Conservation (phyloP, 2,329 filamentous ascomycete genomes). For the Sporothrix brunneoviolacea region DNA sequence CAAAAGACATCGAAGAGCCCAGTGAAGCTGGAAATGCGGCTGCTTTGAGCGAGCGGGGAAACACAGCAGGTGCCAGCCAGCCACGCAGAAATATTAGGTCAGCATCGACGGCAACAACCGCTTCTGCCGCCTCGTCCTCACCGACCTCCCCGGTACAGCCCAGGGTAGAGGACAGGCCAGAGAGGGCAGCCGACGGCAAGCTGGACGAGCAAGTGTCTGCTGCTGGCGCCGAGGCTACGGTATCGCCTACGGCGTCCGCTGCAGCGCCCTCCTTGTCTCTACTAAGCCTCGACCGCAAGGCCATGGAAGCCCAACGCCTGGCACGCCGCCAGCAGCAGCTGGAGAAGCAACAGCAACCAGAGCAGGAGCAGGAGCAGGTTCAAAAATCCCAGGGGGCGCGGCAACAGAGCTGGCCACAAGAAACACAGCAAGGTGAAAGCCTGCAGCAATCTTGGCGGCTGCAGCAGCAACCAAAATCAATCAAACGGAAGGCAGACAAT, state of each 20-base stretch:
- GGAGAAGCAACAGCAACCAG: constrained; percentile 6
- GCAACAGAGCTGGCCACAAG: no score
- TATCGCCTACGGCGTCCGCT: no score
- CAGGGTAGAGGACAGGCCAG: background rate
- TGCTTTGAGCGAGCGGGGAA: no score
- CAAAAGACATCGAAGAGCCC: background rate
- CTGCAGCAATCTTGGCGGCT: constrained; percentile 2
- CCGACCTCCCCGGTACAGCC: constrained; percentile 5
- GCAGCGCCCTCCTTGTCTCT: constrained; percentile 27
- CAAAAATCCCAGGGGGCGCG: background rate
- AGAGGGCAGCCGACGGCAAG: background rate
- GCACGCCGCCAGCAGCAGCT: constrained; percentile 56
- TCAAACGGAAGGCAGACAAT: constrained; percentile 10
- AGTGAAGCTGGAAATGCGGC: no score
- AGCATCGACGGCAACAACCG: constrained; percentile 10
- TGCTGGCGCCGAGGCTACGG: no score
- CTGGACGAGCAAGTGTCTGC: no score
- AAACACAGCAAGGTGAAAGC: no score
- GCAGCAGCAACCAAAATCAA: background rate
- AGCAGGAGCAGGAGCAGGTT: background rate
- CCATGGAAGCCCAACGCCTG: constrained; percentile 80
- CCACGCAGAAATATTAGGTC: no score
- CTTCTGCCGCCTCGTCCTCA: constrained; percentile 6
- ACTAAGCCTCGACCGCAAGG: constrained; percentile 62
- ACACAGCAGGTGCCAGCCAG: no score